Conservation (phyloP, 768 basidiomycete genomes). For the Leccinum truebloodii region DNA sequence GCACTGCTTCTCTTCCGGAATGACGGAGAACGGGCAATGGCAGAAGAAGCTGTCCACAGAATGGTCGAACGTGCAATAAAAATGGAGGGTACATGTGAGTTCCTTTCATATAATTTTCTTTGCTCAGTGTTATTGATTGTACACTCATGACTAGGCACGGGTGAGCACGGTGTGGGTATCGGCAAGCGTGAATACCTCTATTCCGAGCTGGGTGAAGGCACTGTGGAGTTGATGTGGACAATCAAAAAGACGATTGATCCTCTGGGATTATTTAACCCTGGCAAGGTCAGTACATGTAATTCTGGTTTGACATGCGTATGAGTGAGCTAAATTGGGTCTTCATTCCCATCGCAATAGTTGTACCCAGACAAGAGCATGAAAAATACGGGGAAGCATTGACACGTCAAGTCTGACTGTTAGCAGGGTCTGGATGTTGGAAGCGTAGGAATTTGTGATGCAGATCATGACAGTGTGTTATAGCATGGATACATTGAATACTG, state of each 20-base stretch:
- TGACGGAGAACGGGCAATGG: slow-evolving; percentile 51
- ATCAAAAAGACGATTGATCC: slow-evolving; percentile 80
- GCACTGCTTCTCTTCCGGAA: slow-evolving; percentile 58
- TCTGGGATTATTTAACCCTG: slow-evolving; percentile 76
- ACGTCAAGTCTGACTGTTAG: not conserved
- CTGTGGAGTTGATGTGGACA: slow-evolving; percentile 80
- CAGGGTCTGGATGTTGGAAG: not conserved
- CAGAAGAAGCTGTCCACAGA: slow-evolving; percentile 48
- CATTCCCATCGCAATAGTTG: not conserved
- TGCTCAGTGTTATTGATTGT: not conserved
- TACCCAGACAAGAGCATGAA: slow-evolving; percentile 31
- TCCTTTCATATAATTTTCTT: not conserved
- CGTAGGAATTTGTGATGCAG: not conserved
- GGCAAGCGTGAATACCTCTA: slow-evolving; percentile 83
- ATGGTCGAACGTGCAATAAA: slow-evolving; percentile 70
- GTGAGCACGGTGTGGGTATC: slow-evolving; percentile 87
- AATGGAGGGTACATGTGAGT: slow-evolving; percentile 73
- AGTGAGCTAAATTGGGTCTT: not conserved
- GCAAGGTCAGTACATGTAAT: slow-evolving; percentile 58
- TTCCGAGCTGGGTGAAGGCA: slow-evolving; percentile 79
- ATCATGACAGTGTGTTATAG: not conserved
- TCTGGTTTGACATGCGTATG: not conserved
- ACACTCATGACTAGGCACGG: slow-evolving; percentile 49
- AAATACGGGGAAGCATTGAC: not conserved
- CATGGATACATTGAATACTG: not conserved